These are phyloP conservation scores for Tolypocladium capitatum DNA, from an alignment of 2,329 filamentous ascomycete species.

Conservation along the genomic window DNA sequence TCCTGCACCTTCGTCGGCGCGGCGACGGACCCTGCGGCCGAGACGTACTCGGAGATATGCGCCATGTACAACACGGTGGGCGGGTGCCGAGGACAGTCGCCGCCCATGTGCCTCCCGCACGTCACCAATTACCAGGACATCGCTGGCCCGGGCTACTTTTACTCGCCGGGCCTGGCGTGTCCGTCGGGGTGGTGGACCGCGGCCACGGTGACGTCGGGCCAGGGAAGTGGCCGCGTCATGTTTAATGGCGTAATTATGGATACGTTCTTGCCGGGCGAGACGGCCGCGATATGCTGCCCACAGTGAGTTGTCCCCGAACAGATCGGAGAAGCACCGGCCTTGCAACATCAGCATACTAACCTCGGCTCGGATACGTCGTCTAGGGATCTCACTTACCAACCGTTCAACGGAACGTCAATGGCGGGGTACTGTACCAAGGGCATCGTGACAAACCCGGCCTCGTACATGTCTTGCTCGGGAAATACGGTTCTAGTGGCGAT, in stretches of 20 bases:
- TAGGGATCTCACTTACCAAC: not conserved
- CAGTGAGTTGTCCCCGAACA: not conserved
- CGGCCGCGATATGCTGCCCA: not conserved
- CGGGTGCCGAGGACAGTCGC: not conserved
- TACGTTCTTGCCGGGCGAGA: not conserved
- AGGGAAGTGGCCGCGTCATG: not conserved
- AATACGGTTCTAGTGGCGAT: not conserved
- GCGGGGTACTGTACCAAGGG: not conserved
- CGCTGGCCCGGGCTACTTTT: not conserved
- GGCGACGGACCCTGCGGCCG: not conserved
- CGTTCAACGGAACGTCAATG: not conserved
- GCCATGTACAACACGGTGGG: not conserved
- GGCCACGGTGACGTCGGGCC: not conserved
- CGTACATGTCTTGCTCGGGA: not conserved
- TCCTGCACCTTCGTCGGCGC: not conserved
- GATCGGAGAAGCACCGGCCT: not conserved
- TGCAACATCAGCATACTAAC: not conserved
- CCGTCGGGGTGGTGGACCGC: not conserved
- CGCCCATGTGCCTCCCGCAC: not conserved
- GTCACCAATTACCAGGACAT: slow-evolving; percentile 1
- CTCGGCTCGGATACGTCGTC: not conserved
- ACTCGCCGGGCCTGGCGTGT: not conserved
- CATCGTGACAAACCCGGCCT: not conserved
- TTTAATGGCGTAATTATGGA: not conserved
- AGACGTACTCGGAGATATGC: not conserved